Evolutionary conservation across 257 asterid genomes (phyloP).

Genomic region (Ajuga chamaepitys): DNA sequence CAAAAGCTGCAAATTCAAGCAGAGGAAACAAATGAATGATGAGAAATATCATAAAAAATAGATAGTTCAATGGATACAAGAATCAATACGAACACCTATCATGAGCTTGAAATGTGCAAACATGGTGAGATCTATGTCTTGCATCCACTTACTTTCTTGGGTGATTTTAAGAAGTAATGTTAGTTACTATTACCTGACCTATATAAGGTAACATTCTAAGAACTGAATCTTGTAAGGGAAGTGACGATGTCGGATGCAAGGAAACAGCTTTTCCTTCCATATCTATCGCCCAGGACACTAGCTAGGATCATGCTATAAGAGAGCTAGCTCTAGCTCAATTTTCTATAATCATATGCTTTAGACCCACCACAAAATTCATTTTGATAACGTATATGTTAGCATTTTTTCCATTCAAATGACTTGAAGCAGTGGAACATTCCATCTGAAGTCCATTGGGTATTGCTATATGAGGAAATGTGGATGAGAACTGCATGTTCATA

Average conservation of each 20-base stretch:
- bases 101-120: no score
- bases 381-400: background rate
- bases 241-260: background rate
- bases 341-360: no score
- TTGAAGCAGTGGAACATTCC: no score
- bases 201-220: background rate
- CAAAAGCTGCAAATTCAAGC: constrained; percentile 51
- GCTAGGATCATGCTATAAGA: no score
- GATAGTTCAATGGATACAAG: no score
- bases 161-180: background rate
- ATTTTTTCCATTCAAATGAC: background rate
- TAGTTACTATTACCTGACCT: background rate
- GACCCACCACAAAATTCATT: background rate
- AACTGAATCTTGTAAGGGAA: background rate
- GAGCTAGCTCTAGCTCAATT: background rate
- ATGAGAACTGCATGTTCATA: no score
- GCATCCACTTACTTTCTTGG: background rate
- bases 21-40: constrained; percentile 16
- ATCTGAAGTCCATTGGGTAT: background rate
- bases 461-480: no score
- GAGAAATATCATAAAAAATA: no score
- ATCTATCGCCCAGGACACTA: no score
- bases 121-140: no score
- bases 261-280: background rate
- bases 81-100: no score